Evolutionary conservation across 2,329 filamentous ascomycete genomes (phyloP).

Genomic region (Penicillium sp.): DNA sequence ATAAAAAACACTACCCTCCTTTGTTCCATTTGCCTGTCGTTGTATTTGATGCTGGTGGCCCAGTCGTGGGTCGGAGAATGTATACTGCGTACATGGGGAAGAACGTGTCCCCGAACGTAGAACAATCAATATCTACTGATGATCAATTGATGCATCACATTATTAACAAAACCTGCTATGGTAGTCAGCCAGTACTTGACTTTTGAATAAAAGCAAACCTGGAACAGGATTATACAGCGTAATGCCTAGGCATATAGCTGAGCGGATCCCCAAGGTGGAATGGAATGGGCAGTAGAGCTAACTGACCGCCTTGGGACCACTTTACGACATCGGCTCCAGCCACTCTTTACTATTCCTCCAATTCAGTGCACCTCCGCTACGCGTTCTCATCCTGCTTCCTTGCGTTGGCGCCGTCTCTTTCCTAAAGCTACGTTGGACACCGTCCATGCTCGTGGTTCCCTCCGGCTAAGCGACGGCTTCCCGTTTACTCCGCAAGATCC

Average conservation of each 20-base stretch:
- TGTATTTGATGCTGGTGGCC: not conserved
- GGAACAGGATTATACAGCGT: not conserved
- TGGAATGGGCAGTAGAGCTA: slow-evolving; percentile 20
- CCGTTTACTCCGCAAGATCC: slow-evolving; percentile 16
- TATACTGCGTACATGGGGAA: not conserved
- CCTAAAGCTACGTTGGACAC: slow-evolving; percentile 19
- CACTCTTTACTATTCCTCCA: slow-evolving; percentile 13
- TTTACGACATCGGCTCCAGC: slow-evolving; percentile 24
- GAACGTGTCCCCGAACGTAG: not conserved
- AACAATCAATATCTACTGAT: not conserved
- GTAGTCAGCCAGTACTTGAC: not conserved
- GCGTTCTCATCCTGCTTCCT: not conserved
- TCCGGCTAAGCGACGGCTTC: slow-evolving; percentile 22
- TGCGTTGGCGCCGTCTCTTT: slow-evolving; percentile 1
- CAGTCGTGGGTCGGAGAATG: not conserved
- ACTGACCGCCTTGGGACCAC: slow-evolving; percentile 22
- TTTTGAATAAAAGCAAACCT: not conserved
- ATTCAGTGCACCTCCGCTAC: slow-evolving; percentile 5
- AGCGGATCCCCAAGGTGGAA: not conserved
- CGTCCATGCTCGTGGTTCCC: slow-evolving; percentile 27
- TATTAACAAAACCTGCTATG: not conserved
- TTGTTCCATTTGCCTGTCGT: not conserved
- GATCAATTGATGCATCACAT: not conserved
- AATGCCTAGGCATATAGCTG: not conserved
- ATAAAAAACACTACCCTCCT: not conserved